Evolutionary conservation across 495 filamentous ascomycete species (phyloP).

Genomic region (Penicillium cinerascens): DNA sequence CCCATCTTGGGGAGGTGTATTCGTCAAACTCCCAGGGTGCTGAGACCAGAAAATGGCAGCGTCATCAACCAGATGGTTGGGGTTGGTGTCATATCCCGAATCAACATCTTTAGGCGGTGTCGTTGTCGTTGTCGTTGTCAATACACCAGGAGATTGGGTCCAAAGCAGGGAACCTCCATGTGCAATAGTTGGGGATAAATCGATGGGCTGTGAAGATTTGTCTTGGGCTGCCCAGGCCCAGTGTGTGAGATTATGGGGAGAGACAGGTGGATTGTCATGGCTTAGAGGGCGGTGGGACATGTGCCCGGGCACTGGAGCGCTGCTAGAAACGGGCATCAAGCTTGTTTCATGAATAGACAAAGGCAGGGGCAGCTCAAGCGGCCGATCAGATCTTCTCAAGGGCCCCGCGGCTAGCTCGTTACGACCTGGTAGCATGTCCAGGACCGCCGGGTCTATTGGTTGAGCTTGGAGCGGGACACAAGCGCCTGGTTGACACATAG

Average conservation of each 20-base stretch:
- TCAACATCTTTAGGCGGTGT: slow-evolving; percentile 5
- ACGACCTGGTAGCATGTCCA: slow-evolving; percentile 3
- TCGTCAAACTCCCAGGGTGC: background rate
- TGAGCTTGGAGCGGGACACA: slow-evolving; percentile 11
- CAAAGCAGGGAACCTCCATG: background rate
- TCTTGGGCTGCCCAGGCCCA: background rate
- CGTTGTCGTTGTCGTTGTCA: background rate
- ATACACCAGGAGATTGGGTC: background rate
- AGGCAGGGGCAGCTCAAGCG: background rate
- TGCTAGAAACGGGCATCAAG: background rate
- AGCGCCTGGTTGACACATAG: slow-evolving; percentile 6
- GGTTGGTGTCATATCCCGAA: background rate
- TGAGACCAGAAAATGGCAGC: slow-evolving; percentile 13
- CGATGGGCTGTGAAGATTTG: background rate
- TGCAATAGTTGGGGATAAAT: background rate
- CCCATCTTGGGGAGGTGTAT: background rate
- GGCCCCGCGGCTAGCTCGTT: background rate
- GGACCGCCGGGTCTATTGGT: slow-evolving; percentile 12
- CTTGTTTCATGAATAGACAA: background rate
- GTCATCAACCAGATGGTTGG: slow-evolving; percentile 5
- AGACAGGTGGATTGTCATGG: background rate
- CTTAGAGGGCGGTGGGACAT: background rate
- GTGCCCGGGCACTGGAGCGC: background rate
- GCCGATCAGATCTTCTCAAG: background rate
- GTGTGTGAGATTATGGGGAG: background rate